Conservation (phyloP, 1,284 basidiomycete genomes). For the Farysia itapuensis region DNA sequence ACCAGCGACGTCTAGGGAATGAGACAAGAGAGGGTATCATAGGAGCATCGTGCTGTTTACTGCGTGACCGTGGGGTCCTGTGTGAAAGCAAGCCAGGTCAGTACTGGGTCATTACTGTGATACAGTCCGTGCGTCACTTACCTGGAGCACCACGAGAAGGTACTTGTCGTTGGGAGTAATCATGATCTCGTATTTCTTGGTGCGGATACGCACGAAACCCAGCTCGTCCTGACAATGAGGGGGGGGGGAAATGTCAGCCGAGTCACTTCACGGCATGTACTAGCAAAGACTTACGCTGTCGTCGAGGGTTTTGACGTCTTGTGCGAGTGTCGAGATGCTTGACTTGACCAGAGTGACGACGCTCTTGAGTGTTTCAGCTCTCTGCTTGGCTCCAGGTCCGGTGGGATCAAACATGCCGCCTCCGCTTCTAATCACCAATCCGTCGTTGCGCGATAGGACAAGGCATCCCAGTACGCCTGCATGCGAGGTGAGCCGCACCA, state of each 20-base stretch:
- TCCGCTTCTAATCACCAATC: conserved; percentile 48
- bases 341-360: conserved; percentile 42
- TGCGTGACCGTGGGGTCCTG: not conserved
- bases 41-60: not conserved
- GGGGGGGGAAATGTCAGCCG: not conserved
- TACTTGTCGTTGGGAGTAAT: conserved; percentile 57
- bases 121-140: too few relatives aligned
- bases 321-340: conserved; percentile 19
- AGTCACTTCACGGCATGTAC: too few relatives aligned
- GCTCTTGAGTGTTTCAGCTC: conserved; percentile 38
- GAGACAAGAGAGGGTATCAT: not conserved
- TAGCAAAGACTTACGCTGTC: conserved; percentile 28
- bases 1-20: not conserved
- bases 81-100: too few relatives aligned
- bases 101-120: too few relatives aligned
- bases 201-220: conserved; percentile 48
- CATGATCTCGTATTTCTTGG: conserved; percentile 54
- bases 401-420: conserved; percentile 57
- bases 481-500: conserved; percentile 45
- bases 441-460: conserved; percentile 46
- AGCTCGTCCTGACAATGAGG: conserved; percentile 44
- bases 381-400: conserved; percentile 39
- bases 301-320: conserved; percentile 31
- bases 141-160: conserved; percentile 53
- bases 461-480: conserved; percentile 45